These are phyloP conservation scores for Favolaschia claudopus DNA, from an alignment of 768 basidiomycete species.

Conservation along the genomic window DNA sequence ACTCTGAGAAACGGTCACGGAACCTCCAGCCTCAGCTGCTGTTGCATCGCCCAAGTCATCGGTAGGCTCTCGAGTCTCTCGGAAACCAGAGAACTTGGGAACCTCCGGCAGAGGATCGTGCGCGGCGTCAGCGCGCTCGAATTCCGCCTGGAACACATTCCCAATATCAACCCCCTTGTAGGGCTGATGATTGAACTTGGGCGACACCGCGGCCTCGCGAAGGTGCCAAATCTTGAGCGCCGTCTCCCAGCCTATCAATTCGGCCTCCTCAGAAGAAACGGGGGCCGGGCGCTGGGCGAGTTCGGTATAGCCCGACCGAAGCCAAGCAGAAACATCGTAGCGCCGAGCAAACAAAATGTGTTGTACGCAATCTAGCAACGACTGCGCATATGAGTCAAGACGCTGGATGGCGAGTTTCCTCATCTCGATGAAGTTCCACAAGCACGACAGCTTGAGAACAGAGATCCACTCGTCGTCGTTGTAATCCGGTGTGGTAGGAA, in stretches of 20 bases:
- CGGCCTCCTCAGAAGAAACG: not conserved
- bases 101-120: not conserved
- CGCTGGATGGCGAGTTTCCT: slow-evolving; percentile 31
- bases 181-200: not conserved
- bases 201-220: slow-evolving; percentile 4
- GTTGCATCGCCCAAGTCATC: not conserved
- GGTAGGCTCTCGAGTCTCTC: not conserved
- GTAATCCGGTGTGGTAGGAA: not conserved
- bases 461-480: slow-evolving; percentile 34
- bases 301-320: not conserved
- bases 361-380: not conserved
- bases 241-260: not conserved
- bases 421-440: slow-evolving; percentile 37
- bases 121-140: slow-evolving; percentile 6
- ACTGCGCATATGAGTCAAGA: slow-evolving; percentile 5
- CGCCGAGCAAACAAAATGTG: not conserved
- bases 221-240: not conserved
- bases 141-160: slow-evolving; percentile 3
- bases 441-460: slow-evolving; percentile 37
- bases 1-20: no score
- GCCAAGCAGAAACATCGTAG: not conserved
- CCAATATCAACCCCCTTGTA: not conserved
- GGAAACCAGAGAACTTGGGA: not conserved
- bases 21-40: no score
- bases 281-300: not conserved